Percentiles rank a stretch among this genome's conserved stretches.
These are phyloP conservation scores for Beauveria medogensis DNA, from an alignment of 2,329 filamentous ascomycete genomes.

Conservation along the genomic window DNA sequence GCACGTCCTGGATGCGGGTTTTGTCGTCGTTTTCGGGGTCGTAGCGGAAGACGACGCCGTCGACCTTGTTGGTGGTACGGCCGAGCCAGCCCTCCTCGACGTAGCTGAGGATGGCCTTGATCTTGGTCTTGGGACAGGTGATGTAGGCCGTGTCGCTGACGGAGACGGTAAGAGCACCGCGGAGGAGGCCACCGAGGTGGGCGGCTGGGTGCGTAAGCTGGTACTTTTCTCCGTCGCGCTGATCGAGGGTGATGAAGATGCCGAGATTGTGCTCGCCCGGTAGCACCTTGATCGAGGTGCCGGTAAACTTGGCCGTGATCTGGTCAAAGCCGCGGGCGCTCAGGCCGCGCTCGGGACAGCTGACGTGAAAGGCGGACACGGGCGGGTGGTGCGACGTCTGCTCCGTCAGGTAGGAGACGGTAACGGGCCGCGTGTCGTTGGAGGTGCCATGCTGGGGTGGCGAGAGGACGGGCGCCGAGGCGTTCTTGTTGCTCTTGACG, in stretches of 20 bases:
- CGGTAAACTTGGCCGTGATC: constrained; percentile 94
- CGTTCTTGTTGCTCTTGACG: constrained; percentile 30
- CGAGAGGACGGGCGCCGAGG: constrained; percentile 42
- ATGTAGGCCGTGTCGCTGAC: constrained; percentile 87
- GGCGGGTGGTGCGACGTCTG: constrained; percentile 97
- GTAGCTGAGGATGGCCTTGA: constrained; percentile 90
- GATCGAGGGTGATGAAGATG: constrained; percentile 84
- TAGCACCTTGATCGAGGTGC: constrained; percentile 83
- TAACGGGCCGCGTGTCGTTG: constrained; percentile 48
- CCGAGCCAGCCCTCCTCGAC: constrained; percentile 92
- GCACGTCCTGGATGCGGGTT: constrained; percentile 73
- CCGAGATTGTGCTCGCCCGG: constrained; percentile 91
- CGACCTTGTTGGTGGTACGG: constrained; percentile 81
- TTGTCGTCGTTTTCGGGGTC: constrained; percentile 80
- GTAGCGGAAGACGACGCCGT: constrained; percentile 85
- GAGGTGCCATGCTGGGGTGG: constrained; percentile 40
- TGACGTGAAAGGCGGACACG: constrained; percentile 90
- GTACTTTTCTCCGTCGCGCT: constrained; percentile 79
- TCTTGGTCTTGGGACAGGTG: constrained; percentile 78
- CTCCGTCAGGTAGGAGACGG: constrained; percentile 90
- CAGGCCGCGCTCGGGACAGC: constrained; percentile 85
- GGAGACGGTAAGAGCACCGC: constrained; percentile 80
- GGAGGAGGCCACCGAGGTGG: constrained; percentile 77
- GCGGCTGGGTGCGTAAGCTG: constrained; percentile 93
- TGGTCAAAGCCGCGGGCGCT: constrained; percentile 88